Evolutionary conservation across 352 stramenopile species (phyloP), one percentile per base, ranked within the genome.

Genomic region (Phytopythium ostracodes): DNA sequence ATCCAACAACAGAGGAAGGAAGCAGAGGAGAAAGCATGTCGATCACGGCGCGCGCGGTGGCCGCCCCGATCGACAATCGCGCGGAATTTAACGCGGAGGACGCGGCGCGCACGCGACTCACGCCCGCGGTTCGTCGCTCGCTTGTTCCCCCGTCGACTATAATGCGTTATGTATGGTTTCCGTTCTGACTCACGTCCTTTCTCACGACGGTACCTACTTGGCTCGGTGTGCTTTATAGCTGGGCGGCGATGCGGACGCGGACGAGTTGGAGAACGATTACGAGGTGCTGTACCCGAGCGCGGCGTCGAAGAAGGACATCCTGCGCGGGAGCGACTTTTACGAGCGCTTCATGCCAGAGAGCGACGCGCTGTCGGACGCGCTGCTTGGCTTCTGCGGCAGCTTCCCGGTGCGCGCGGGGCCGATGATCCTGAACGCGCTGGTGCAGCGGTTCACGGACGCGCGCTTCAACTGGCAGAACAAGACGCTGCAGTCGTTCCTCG

Each of bases 401-500:
- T 81, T 83, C 51, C 70, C 74, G 8, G 70, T 92, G 38, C 81
- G 73, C 54, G 76, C 80, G 67, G 68, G 68, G 1, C 76, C 76
- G 25, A 53, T 83, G n/a, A 57, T 92, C 2, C 52, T 65, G 24
- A 42, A 63, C 4, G 74, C 82, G 29, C 63, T 94, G 36, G 72
- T 94, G 51, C 76, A 75, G 35, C 70, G 82, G 7, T 90, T 91
- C 67, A 94, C 84, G 22, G 76, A 91, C 53, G 77, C 60, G 43
- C 75, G 81, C 55, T 89, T 91, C 60, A 92, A 94, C 63, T 94
- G 85, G 85, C 63, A 75, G 40, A 92, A 72, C 18, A 91, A 94
- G 71, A 94, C 84, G 46, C 66, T 94, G 62, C 84, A 91, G 67
- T 92, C 82, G 20, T 94, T 94, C 56, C 52, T 94, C n/a, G 84